Percentiles rank a stretch among this genome's conserved stretches.
Conservation (phyloP, 2,329 filamentous ascomycete genomes). For the Dothidotthia symphoricarpi region DNA sequence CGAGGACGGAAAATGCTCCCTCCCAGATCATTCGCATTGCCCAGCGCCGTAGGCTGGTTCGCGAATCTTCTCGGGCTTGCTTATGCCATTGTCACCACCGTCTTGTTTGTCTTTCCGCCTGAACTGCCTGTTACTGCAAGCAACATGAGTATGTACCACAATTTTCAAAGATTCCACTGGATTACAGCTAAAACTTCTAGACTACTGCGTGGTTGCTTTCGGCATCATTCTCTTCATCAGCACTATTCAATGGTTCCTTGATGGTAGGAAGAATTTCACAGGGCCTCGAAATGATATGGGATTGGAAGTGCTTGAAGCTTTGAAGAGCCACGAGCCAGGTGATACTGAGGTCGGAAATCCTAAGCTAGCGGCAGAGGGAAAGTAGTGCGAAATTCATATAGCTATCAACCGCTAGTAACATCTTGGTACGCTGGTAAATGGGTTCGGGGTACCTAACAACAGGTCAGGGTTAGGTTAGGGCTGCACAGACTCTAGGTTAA, state of each 20-base stretch:
- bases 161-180: not conserved
- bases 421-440: no score
- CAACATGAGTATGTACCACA: conserved; percentile 62
- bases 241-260: conserved; percentile 58
- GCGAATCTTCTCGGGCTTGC: conserved; percentile 60
- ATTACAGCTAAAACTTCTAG: conserved; percentile 21
- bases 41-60: conserved; percentile 57
- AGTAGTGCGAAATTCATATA: no score
- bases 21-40: conserved; percentile 56
- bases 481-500: no score
- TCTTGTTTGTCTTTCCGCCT: conserved; percentile 74
- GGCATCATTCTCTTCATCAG: conserved; percentile 59
- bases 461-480: no score
- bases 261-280: conserved; percentile 61
- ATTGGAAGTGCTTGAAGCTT: conserved; percentile 44
- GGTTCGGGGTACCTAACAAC: no score
- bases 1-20: conserved; percentile 66
- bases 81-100: conserved; percentile 68
- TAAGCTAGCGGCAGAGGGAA: conserved; percentile 9
- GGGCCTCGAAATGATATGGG: conserved; percentile 47
- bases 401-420: no score
- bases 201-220: conserved; percentile 58
- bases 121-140: conserved; percentile 60
- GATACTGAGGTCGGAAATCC: conserved; percentile 1
- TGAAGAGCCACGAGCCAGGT: conserved; percentile 22